Base-by-base conservation (phyloP, 495 filamentous ascomycete genomes). In the Annulohypoxylon maeteangense region DNA sequence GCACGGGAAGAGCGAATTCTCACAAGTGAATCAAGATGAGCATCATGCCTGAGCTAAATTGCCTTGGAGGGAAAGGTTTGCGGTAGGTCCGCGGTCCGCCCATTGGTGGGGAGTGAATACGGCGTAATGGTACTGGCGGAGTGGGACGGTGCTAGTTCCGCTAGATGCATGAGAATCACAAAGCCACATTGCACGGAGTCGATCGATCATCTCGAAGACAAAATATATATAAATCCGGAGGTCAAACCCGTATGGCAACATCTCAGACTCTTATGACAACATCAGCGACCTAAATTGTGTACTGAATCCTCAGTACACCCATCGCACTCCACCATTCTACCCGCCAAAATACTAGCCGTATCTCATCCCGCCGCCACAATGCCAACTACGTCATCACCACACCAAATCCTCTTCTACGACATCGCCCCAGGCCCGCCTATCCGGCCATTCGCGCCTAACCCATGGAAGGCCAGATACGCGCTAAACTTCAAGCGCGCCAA, bases 401-500 rank as follows among this genome's bases (percentile, higher is more conserved):
- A 32, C 6, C 27, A 6, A n/a, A 32, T 54, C 14, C 7, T 54
- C 75, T 82, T 88, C 70, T 91, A 90, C 77, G 88, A 91, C 80
- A 88, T 90, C 71, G 81, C 82, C 55, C 79, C 80, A 6, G 50
- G 68, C 1, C 76, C 78, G 7, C 81, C 86, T 55, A 64, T 75
- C 3, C 71, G 74, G 7, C 65, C 81, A 29, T 81, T 47, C 71
- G 75, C 84, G 0, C 84, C 84, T 4, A 91, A 91, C 74, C 88
- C 89, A 3, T 89, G 86, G 84, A 90, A 90, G 74, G 60, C 80
- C 42, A 86, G 89, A 3, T 74, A 78, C 14, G 87, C 89, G 0
- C 85, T 91, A 32, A 89, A 87, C 79, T 88, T 88, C 84, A 90
- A 88, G 68, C n/a, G 42, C 29, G 29, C 82, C 4, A 77, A 82